phyloP scores from a whole-genome alignment of 306 rosid genomes.

The Citrullus mucosospermus region DNA sequence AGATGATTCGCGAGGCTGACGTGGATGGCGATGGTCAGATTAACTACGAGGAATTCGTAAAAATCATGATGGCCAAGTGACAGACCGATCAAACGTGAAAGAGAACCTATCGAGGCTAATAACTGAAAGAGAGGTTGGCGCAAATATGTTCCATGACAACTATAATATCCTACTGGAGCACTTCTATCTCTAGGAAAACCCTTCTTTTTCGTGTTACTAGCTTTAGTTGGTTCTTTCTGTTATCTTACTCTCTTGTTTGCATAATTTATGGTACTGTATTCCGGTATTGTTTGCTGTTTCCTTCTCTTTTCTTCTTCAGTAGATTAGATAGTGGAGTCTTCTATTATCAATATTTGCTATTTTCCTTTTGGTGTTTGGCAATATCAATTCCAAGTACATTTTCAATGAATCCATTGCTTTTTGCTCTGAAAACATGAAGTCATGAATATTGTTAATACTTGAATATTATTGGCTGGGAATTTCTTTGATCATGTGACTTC shows the following conservation, averaged over 20 bases:
- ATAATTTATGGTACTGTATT: conserved; percentile 36
- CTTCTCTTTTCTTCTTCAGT: not conserved
- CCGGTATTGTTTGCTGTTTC: conserved; percentile 35
- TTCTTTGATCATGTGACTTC: not conserved
- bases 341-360: conserved; percentile 1
- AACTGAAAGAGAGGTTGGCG: conserved; percentile 4
- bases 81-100: conserved; percentile 1
- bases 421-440: not conserved
- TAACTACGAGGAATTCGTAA: conserved; percentile 75
- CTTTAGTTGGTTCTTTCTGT: conserved; percentile 34
- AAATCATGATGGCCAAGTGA: conserved; percentile 87
- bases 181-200: not conserved
- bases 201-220: conserved; percentile 35
- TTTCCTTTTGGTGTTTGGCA: conserved; percentile 3
- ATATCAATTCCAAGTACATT: not conserved
- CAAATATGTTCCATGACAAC: not conserved
- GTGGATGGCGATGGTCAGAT: conserved; percentile 76
- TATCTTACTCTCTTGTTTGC: conserved; percentile 30
- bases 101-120: not conserved
- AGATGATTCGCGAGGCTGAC: conserved; percentile 84
- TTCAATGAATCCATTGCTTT: not conserved
- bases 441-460: not conserved
- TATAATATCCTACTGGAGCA: not conserved
- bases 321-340: conserved; percentile 9
- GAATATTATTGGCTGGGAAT: not conserved